Conservation (phyloP, 2,329 filamentous ascomycete species). For the Blastomyces silverae region DNA sequence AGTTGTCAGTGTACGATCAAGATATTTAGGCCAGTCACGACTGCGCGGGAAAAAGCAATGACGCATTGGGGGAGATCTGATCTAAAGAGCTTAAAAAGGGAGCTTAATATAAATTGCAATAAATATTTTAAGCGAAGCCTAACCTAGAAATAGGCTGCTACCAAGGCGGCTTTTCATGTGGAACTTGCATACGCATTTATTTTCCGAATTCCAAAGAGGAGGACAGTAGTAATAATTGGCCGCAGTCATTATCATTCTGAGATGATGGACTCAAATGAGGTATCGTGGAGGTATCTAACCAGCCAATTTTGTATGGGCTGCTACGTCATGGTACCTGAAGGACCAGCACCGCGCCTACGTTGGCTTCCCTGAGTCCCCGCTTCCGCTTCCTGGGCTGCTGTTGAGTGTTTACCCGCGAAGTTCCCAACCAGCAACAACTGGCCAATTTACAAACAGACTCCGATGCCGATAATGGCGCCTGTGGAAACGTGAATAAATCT, state of each 20-base stretch:
- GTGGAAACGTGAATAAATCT: too few relatives aligned
- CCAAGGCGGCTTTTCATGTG: too few relatives aligned
- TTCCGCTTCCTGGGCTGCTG: background rate
- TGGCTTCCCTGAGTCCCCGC: background rate
- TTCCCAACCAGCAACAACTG: background rate
- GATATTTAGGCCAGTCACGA: background rate
- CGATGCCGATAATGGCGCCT: background rate
- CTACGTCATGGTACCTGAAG: background rate
- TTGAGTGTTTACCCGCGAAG: background rate
- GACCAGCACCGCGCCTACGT: too few relatives aligned
- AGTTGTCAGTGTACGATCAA: background rate
- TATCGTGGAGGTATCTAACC: background rate
- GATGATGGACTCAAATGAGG: background rate
- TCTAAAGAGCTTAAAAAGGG: background rate
- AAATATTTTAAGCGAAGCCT: conserved; percentile 2
- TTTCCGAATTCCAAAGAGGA: background rate
- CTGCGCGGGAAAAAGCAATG: background rate
- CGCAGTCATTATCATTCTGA: background rate
- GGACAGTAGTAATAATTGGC: background rate
- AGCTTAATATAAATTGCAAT: background rate
- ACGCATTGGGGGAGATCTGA: background rate
- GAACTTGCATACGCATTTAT: background rate
- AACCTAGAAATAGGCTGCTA: background rate
- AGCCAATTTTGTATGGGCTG: background rate
- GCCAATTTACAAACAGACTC: background rate